Base-by-base conservation (phyloP, 129 eudicot genomes). In the Centaurea solstitialis region DNA sequence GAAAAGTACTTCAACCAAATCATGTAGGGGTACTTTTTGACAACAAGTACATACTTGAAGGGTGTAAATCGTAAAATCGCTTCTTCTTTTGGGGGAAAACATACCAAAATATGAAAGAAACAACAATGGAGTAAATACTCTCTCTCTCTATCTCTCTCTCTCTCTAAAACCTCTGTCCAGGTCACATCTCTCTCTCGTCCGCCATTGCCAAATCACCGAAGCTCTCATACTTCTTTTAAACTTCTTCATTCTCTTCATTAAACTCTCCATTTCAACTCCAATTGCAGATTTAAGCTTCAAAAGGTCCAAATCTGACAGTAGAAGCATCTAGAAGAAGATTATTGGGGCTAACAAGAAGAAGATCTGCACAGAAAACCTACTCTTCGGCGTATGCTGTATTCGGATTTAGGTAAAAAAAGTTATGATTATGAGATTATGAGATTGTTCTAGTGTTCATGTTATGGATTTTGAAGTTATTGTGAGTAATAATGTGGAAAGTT, bases 121-220 rank as follows among this genome's bases (percentile, higher is more conserved):
- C 74, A 28, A 15, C 62, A 74, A 80, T 62, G 84, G 79, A 73
- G 79, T 74, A 40, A 62, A 41, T 66, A 70, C 75, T 81, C 28
- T 43, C 30, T 26, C 30, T 26, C n/a, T n/a, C n/a, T n/a, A n/a
- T n/a, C n/a, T n/a, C n/a, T n/a, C n/a, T n/a, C n/a, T n/a, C n/a
- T n/a, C n/a, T n/a, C n/a, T n/a, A n/a, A 81, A 81, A 74, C 68
- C 73, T 80, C 68, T 62, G 68, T 73, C 79, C 84, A 80, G 50
- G 43, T 80, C 84, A 80, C 30, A 26, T 26, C 30, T n/a, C 1
- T 73, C 73, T 72, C 22, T 40, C 79, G 45, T 74, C 85, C 70
- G 70, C 85, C 85, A 74, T 81, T 81, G 75, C 75, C 70, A 81
- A 81, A 81, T 66, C 59, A 66, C 80, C 15, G 62, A 81, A 81